phyloP scores from a whole-genome alignment of 2,329 filamentous ascomycete genomes.

The Penicillium hesseltinei region DNA sequence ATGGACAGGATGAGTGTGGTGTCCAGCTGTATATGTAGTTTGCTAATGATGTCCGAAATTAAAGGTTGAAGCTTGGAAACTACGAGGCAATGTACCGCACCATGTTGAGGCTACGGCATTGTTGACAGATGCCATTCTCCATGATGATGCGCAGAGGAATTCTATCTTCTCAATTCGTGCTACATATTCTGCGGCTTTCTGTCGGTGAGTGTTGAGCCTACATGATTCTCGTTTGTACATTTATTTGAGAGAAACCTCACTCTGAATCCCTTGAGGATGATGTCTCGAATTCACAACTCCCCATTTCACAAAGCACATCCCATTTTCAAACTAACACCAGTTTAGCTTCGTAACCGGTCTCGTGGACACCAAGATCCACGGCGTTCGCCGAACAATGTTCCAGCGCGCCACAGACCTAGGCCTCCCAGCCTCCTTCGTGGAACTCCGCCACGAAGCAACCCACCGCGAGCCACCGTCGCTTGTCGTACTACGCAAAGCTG shows the following conservation, averaged over 20 bases:
- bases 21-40: background rate
- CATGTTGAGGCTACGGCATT: constrained; percentile 48
- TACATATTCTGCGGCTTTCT: constrained; percentile 47
- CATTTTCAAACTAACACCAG: background rate
- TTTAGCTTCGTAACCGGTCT: constrained; percentile 46
- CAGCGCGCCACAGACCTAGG: constrained; percentile 43
- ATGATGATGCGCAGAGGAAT: constrained; percentile 41
- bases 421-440: constrained; percentile 70
- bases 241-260: background rate
- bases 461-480: constrained; percentile 83
- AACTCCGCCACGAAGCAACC: constrained; percentile 83
- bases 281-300: background rate
- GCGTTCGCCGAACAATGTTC: constrained; percentile 46
- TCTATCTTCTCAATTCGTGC: constrained; percentile 47
- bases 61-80: constrained; percentile 48
- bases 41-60: background rate
- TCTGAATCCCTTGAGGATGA: background rate
- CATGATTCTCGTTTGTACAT: background rate
- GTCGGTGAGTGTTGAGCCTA: constrained; percentile 35
- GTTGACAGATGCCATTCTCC: constrained; percentile 47
- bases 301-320: background rate
- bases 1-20: background rate
- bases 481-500: constrained; percentile 67
- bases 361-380: constrained; percentile 44
- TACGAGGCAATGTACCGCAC: constrained; percentile 46